phyloP scores from a whole-genome alignment of 140 eudicot genomes.

The Ambrosia hybrid region DNA sequence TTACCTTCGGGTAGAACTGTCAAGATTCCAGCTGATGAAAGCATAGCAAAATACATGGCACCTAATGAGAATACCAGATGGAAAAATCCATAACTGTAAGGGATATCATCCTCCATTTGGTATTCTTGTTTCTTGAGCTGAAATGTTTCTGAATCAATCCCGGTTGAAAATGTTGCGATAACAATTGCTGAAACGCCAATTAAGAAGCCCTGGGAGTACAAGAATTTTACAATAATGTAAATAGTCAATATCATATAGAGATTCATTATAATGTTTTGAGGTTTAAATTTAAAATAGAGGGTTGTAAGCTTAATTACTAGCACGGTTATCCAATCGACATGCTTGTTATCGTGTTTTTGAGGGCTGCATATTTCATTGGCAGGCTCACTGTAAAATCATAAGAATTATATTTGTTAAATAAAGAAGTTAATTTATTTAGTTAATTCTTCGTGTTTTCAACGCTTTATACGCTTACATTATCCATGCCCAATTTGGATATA shows the following conservation, averaged over 20 bases:
- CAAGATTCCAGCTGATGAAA: slow-evolving; percentile 90
- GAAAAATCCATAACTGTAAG: slow-evolving; percentile 88
- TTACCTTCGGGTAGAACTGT: slow-evolving; percentile 76
- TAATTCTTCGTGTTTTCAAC: background rate
- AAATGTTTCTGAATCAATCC: slow-evolving; percentile 89
- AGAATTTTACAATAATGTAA: slow-evolving; percentile 1
- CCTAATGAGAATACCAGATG: slow-evolving; percentile 90
- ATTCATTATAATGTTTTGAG: slow-evolving; percentile 1
- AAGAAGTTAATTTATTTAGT: background rate
- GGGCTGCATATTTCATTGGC: slow-evolving; percentile 70
- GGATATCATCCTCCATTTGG: slow-evolving; percentile 73
- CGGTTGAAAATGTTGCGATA: slow-evolving; percentile 97
- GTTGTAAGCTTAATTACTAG: slow-evolving; percentile 57
- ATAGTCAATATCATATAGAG: background rate
- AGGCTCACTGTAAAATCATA: slow-evolving; percentile 69
- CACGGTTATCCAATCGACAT: slow-evolving; percentile 73
- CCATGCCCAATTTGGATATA: background rate
- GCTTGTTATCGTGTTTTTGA: slow-evolving; percentile 47
- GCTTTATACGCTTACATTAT: background rate
- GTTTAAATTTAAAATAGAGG: slow-evolving; percentile 4
- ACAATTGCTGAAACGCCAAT: slow-evolving; percentile 79
- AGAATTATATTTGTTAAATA: background rate
- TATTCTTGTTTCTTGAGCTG: slow-evolving; percentile 80
- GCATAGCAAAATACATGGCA: slow-evolving; percentile 97
- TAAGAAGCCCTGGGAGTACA: slow-evolving; percentile 71